Conservation (phyloP, 169 alveolate genomes). For the Neospora caninum region DNA sequence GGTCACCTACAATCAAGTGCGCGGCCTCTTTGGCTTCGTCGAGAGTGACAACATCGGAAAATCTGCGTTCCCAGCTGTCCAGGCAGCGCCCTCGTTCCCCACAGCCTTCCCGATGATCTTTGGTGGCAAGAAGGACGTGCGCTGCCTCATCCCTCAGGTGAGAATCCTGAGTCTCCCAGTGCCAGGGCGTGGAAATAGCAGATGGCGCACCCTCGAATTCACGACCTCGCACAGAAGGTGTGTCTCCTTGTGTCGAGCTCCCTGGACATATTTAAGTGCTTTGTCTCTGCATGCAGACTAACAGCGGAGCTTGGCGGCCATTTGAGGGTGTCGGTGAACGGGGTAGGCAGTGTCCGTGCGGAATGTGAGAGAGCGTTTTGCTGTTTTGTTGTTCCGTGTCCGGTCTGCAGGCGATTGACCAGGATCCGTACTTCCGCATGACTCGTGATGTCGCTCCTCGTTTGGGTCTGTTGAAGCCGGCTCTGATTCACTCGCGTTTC, state of each 20-base stretch:
- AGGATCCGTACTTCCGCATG: conserved; percentile 99
- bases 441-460: conserved; percentile 97
- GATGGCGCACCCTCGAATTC: too few relatives aligned
- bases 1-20: conserved; percentile 93
- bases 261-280: too few relatives aligned
- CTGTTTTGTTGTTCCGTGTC: too few relatives aligned
- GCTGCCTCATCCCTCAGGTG: conserved; percentile 70
- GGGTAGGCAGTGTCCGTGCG: too few relatives aligned
- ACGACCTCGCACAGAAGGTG: too few relatives aligned
- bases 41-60: conserved; percentile 90
- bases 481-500: conserved; percentile 92
- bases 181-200: too few relatives aligned
- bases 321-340: too few relatives aligned
- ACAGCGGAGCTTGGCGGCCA: too few relatives aligned
- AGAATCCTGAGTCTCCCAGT: too few relatives aligned
- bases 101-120: conserved; percentile 66
- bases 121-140: conserved; percentile 44
- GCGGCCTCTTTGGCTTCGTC: conserved; percentile 75
- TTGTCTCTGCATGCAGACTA: too few relatives aligned
- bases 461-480: conserved; percentile 94
- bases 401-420: conserved; percentile 99
- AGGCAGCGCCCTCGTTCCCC: conserved; percentile 78
- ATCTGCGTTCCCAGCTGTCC: conserved; percentile 96
- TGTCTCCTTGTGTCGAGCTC: too few relatives aligned
- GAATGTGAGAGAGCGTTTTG: too few relatives aligned